Evolutionary conservation across 2,329 filamentous ascomycete genomes (phyloP), one percentile per base, ranked within the genome.

Genomic region (Claviceps digitariae): DNA sequence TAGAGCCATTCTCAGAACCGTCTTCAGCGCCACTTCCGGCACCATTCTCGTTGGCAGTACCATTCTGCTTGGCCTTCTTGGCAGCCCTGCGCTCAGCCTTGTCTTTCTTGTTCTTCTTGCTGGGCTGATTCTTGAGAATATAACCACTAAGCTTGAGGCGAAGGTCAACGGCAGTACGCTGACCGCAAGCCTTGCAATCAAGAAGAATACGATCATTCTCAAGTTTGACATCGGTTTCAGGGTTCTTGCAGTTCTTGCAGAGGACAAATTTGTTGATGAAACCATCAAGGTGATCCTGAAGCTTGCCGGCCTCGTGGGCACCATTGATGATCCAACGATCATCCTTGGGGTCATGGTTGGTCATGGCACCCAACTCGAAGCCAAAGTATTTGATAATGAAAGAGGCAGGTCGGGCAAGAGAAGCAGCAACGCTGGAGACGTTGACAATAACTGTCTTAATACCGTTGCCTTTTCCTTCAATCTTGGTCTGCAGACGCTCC

Each of bases 281-380:
- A 63, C 90, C 90, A 69, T 97, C 91, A 49, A 98, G 87, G 64
- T 96, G 90, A 69, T 97, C 93, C 77, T 98, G 93, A 49, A 98
- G 86, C 78, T 97, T 97, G 70, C 78, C 75, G 58, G 91, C 84
- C 62, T 98, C 93, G 69, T 98, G 93, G 61, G 91, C 89, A 68
- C 93, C 93, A 74, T 98, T 98, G 81, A 98, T 97, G 75, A 98
- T 98, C 91, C 93, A 98, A 69, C 93, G 93, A 70, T 98, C 93
- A 70, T 97, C 91, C 64, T 89, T 84, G 60, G 93, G 91, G 69
- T 96, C 93, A 63, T 90, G 90, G 75, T 96, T 97, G 76, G 93
- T 96, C 77, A 97, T 93, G 63, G 93, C 93, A 69, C 93, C 93
- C 55, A 98, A 84, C 75, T 98, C 93, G 70, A 98, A 97, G 64